phyloP scores from a whole-genome alignment of 1,284 basidiomycete genomes.

The Irpex sp. region DNA sequence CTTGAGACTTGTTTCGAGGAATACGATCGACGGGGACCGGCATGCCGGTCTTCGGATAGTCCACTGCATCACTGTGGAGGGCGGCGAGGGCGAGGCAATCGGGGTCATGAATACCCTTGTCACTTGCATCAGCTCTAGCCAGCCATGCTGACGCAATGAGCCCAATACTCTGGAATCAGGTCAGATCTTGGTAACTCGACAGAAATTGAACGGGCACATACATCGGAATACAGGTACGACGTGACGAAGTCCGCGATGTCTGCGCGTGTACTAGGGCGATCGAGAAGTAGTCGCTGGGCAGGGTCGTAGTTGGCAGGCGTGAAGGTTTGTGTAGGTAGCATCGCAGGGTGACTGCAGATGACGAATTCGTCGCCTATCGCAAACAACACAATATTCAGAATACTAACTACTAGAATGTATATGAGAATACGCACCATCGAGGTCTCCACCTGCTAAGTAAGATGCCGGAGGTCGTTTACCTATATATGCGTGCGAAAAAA shows the following conservation, averaged over 20 bases:
- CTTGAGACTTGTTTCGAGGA: slow-evolving; percentile 43
- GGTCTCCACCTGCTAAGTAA: slow-evolving; percentile 57
- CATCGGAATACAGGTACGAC: slow-evolving; percentile 73
- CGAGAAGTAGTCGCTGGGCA: slow-evolving; percentile 34
- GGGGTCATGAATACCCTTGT: slow-evolving; percentile 49
- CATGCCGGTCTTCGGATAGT: slow-evolving; percentile 63
- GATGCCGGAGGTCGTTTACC: slow-evolving; percentile 53
- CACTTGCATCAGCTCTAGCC: slow-evolving; percentile 56
- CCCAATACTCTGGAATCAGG: slow-evolving; percentile 22
- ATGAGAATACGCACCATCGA: slow-evolving; percentile 42
- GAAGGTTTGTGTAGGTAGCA: slow-evolving; percentile 24
- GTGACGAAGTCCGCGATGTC: slow-evolving; percentile 77
- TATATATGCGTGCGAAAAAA: slow-evolving; percentile 18
- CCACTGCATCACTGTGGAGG: slow-evolving; percentile 60
- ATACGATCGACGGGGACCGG: slow-evolving; percentile 40
- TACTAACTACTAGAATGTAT: not conserved
- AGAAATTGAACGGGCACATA: slow-evolving; percentile 22
- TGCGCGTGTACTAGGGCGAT: slow-evolving; percentile 50
- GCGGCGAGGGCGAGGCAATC: slow-evolving; percentile 56
- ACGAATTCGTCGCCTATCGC: slow-evolving; percentile 9
- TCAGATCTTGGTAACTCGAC: not conserved
- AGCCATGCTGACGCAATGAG: slow-evolving; percentile 51
- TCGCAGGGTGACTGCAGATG: not conserved
- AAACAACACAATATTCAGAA: not conserved
- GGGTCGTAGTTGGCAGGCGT: slow-evolving; percentile 31